phyloP scores from a whole-genome alignment of 352 stramenopile species.

The Pythium sp. region DNA sequence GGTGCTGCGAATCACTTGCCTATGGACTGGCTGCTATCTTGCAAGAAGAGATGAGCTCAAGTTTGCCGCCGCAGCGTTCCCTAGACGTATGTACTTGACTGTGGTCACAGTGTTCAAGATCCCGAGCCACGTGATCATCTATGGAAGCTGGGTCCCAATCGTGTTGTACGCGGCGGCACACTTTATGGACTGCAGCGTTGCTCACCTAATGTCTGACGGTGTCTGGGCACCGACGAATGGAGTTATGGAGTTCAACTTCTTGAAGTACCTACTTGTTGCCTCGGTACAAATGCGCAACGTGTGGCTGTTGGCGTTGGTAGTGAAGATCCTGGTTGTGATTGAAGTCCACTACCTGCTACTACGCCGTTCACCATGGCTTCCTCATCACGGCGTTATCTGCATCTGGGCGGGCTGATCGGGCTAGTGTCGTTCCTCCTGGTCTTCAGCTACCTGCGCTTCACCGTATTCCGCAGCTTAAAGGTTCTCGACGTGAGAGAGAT shows the following conservation, averaged over 20 bases:
- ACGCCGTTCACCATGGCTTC: neutral
- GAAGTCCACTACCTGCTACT: neutral
- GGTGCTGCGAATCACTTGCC: neutral
- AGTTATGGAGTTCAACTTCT: too few species aligned
- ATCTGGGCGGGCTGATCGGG: neutral
- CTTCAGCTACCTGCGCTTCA: conserved; percentile 4
- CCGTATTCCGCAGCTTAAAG: neutral
- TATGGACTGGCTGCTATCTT: conserved; percentile 17
- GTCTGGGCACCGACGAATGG: too few species aligned
- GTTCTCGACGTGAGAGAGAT: neutral
- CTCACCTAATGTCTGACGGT: too few species aligned
- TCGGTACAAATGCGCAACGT: conserved; percentile 22
- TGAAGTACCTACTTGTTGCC: conserved; percentile 18
- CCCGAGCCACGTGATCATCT: conserved; percentile 22
- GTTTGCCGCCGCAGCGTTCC: neutral
- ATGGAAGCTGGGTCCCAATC: conserved; percentile 22
- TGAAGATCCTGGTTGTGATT: neutral
- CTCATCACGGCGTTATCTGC: neutral
- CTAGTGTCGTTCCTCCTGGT: conserved; percentile 1
- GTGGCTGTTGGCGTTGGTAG: conserved; percentile 15
- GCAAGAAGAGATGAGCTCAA: neutral
- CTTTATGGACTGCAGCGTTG: too few species aligned
- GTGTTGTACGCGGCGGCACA: conserved; percentile 14
- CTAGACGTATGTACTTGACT: neutral
- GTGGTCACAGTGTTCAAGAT: conserved; percentile 15